A percentile compares a stretch with the other conserved stretches of the same genome.
These are phyloP conservation scores for Cladosporium velox DNA, from an alignment of 2,329 filamentous ascomycete species.

Conservation along the genomic window DNA sequence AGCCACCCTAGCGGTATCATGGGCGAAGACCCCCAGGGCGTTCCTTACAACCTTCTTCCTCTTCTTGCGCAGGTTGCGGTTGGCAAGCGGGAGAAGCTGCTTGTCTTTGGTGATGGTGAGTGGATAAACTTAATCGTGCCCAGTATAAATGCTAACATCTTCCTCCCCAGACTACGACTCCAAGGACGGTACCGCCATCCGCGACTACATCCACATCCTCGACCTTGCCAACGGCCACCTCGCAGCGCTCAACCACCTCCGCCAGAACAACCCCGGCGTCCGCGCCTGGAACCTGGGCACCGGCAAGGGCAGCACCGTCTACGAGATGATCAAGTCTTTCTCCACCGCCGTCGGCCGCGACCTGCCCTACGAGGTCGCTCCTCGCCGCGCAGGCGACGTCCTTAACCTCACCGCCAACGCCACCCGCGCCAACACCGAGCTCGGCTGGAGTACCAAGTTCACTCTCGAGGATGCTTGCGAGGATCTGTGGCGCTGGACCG, in stretches of 20 bases:
- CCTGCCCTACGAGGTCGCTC: slow-evolving; percentile 82
- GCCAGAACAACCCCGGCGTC: slow-evolving; percentile 80
- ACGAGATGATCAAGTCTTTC: slow-evolving; percentile 97
- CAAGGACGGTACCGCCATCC: slow-evolving; percentile 87
- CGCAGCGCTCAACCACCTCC: slow-evolving; percentile 86
- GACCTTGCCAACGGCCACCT: slow-evolving; percentile 86
- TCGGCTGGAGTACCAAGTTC: slow-evolving; percentile 87
- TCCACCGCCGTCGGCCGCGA: slow-evolving; percentile 80
- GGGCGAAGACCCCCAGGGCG: slow-evolving; percentile 95
- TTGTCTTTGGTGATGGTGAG: slow-evolving; percentile 91
- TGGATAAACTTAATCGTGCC: slow-evolving; percentile 10
- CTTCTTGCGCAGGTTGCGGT: slow-evolving; percentile 94
- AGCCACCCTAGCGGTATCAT: slow-evolving; percentile 94
- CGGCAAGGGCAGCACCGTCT: slow-evolving; percentile 90
- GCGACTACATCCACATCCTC: slow-evolving; percentile 97
- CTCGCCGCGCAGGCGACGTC: slow-evolving; percentile 83
- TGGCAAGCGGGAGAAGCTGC: slow-evolving; percentile 87
- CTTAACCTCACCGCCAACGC: slow-evolving; percentile 94
- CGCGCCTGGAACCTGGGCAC: slow-evolving; percentile 97
- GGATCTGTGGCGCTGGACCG: slow-evolving; percentile 95
- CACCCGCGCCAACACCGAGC: slow-evolving; percentile 79
- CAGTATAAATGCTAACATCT: slow-evolving; percentile 18
- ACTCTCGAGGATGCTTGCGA: slow-evolving; percentile 91
- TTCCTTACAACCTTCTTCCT: slow-evolving; percentile 94
- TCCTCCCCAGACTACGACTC: slow-evolving; percentile 74